Evolutionary conservation across 2,329 filamentous ascomycete genomes (phyloP), one percentile per base, ranked within the genome.

Genomic region (Pseudocercospora cruenta): DNA sequence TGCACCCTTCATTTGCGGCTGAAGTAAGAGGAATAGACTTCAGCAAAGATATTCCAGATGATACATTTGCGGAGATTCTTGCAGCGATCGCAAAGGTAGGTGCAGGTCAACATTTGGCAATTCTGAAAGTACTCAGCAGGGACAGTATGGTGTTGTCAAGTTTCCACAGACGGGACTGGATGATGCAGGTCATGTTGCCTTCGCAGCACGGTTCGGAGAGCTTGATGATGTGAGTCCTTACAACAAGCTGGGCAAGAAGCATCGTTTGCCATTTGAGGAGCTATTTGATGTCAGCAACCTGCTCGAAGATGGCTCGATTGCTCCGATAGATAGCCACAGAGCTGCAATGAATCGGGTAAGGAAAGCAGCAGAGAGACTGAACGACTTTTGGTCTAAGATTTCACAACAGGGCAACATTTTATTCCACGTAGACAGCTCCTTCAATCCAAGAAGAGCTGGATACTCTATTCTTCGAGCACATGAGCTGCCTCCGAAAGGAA

Each of bases 261-360:
- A 82, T 64, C 82, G 85, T 21, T 82, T 85, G 67, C 70, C 75
- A 1, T 80, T 83, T 66, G 77, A 80, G 49, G 83, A 87, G 72
- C 80, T 88, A 0, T 88, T 88, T 72, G 86, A 88, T 69, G 85
- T 85, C 0, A 80, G 83, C 60, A 88, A 88, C 73, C 76, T 87
- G 21, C 81, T 85, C 58, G 78, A 79, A 1, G 80, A 85, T 49
- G 82, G 82, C 53, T 74, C 75, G 0, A 70, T 84, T 1, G 77
- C 84, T n/a, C 75, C 80, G 39, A 69, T 79, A 3, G 76, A 80
- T 60, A 78, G 76, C 61, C 77, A 80, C 21, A 78, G 82, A 22
- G 57, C 70, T 3, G 71, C 70, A 5, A 73, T 73, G 57, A 78
- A 77, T 68, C 71, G 74, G 58, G 69, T 69, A 84, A 21, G 47